Conservation (phyloP, 495 filamentous ascomycete species). For the Penicillium crystallinum region DNA sequence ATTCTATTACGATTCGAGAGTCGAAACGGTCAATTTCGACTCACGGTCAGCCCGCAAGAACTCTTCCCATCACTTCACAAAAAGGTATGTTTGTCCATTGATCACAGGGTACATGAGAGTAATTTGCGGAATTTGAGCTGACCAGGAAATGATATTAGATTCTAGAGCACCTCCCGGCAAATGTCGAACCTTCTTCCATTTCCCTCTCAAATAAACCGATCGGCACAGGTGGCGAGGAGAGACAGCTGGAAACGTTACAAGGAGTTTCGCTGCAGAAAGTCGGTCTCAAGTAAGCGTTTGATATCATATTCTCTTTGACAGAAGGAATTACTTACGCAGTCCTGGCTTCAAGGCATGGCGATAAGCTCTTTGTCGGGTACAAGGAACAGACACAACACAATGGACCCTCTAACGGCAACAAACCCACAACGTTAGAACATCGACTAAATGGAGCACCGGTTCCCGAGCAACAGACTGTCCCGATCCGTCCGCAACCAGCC, state of each 20-base stretch:
- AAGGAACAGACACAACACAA: conserved; percentile 50
- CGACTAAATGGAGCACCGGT: conserved; percentile 76
- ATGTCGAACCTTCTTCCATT: conserved; percentile 68
- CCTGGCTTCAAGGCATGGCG: conserved; percentile 64
- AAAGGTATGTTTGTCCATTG: conserved; percentile 27
- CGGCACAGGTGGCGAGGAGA: conserved; percentile 66
- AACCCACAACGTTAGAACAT: conserved; percentile 39
- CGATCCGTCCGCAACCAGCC: conserved; percentile 52
- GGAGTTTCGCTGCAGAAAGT: conserved; percentile 63
- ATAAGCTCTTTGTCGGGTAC: conserved; percentile 83
- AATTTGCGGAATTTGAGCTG: neutral
- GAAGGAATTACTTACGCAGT: neutral
- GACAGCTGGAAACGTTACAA: conserved; percentile 60
- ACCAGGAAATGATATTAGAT: conserved; percentile 38
- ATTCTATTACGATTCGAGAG: conserved; percentile 52
- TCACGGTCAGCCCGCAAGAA: conserved; percentile 43
- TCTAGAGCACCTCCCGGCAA: conserved; percentile 58
- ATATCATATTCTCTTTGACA: neutral
- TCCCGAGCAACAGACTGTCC: conserved; percentile 59
- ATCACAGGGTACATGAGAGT: neutral
- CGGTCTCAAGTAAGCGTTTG: conserved; percentile 57
- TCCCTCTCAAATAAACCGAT: conserved; percentile 75
- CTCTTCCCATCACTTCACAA: conserved; percentile 41
- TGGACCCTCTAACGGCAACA: conserved; percentile 36
- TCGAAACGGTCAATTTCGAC: conserved; percentile 52